These are phyloP conservation scores for Dothistroma pini DNA, from an alignment of 2,329 filamentous ascomycete genomes.

Conservation along the genomic window DNA sequence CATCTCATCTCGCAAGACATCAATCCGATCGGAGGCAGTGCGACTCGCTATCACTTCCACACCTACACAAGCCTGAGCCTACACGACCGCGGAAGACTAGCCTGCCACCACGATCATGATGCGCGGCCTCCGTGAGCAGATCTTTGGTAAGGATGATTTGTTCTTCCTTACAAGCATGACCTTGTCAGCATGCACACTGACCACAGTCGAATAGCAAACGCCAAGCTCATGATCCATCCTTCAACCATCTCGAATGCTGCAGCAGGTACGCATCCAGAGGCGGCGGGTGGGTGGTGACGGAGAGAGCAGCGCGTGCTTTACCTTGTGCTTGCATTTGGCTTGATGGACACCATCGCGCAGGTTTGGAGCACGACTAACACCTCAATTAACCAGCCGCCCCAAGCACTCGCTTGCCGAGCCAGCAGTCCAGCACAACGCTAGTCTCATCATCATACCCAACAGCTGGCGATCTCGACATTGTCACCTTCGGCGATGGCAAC, in stretches of 20 bases:
- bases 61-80: not conserved
- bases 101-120: slow-evolving; percentile 9
- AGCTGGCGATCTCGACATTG: slow-evolving; percentile 16
- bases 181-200: not conserved
- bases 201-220: slow-evolving; percentile 19
- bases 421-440: slow-evolving; percentile 9
- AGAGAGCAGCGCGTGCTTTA: not conserved
- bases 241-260: not conserved
- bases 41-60: not conserved
- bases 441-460: not conserved
- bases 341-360: not conserved
- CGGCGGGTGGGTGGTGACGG: not conserved
- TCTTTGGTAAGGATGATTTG: slow-evolving; percentile 15
- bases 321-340: no score
- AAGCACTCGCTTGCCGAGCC: slow-evolving; percentile 2
- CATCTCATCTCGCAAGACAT: not conserved
- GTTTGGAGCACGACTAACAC: not conserved
- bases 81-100: slow-evolving; percentile 1
- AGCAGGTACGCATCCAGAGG: not conserved
- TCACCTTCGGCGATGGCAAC: slow-evolving; percentile 21
- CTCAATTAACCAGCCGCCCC: not conserved
- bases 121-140: slow-evolving; percentile 20
- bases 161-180: not conserved
- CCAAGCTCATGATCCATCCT: slow-evolving; percentile 21
- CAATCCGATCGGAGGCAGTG: not conserved